These are phyloP conservation scores for Zopfia rhizophila DNA, from an alignment of 2,329 filamentous ascomycete genomes.

Conservation along the genomic window DNA sequence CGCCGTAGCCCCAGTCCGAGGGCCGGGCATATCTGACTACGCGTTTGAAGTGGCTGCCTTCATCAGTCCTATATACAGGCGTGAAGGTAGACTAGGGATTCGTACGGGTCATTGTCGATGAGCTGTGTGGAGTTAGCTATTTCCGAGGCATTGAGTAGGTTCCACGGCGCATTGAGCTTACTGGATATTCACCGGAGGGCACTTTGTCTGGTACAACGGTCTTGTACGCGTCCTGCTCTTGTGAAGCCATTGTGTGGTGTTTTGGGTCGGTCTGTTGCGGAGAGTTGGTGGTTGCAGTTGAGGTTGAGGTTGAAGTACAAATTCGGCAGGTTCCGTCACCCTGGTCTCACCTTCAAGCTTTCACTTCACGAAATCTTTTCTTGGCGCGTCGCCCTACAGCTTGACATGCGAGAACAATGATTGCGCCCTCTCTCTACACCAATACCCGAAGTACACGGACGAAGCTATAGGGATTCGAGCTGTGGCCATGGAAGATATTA, in stretches of 20 bases:
- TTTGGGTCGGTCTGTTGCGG: conserved; percentile 23
- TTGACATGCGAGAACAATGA: conserved; percentile 39
- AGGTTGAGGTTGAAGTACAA: conserved; percentile 34
- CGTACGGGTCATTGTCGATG: conserved; percentile 99
- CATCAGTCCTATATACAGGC: conserved; percentile 29
- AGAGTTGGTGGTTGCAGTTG: conserved; percentile 22
- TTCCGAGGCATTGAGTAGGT: conserved; percentile 33
- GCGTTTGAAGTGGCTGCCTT: conserved; percentile 83
- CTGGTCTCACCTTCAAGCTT: conserved; percentile 20
- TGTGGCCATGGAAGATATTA: conserved; percentile 39
- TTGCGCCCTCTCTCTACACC: conserved; percentile 29
- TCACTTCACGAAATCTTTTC: conserved; percentile 34
- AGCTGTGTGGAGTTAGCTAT: conserved; percentile 69
- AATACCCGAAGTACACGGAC: conserved; percentile 11
- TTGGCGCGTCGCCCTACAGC: conserved; percentile 38
- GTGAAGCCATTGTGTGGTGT: conserved; percentile 43
- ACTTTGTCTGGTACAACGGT: conserved; percentile 78
- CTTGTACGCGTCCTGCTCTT: conserved; percentile 38
- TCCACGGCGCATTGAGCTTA: conserved; percentile 62
- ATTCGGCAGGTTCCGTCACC: conserved; percentile 33
- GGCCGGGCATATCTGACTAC: conserved; percentile 87
- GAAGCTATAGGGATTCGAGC: conserved; percentile 17
- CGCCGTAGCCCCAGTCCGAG: conserved; percentile 82
- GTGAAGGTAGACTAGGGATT: conserved; percentile 26
- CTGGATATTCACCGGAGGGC: conserved; percentile 85